Conservation (phyloP, 306 rosid genomes). For the Cotoneaster glaucophyllus region DNA sequence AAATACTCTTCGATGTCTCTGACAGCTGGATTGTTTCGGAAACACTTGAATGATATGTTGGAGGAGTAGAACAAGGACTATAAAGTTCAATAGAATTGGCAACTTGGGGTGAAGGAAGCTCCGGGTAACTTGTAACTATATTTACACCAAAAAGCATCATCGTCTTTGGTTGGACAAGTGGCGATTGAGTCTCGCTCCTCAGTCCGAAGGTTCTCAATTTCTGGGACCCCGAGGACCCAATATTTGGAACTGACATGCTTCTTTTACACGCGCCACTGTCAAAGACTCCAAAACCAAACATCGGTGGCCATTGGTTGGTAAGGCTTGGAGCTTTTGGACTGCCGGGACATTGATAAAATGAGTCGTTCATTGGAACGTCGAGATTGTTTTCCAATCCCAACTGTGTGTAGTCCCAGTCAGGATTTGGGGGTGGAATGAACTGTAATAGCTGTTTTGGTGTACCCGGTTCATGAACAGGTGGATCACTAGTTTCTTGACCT, state of each 20-base stretch:
- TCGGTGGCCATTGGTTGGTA: constrained; percentile 9
- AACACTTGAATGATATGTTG: constrained; percentile 37
- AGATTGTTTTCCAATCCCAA: constrained; percentile 22
- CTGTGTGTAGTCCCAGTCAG: constrained; percentile 1
- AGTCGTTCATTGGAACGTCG: constrained; percentile 16
- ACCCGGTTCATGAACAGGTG: constrained; percentile 12
- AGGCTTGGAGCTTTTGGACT: constrained; percentile 18
- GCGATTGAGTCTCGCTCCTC: constrained; percentile 33
- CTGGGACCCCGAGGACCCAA: constrained; percentile 32
- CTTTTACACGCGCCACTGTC: constrained; percentile 18
- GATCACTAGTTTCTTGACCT: constrained; percentile 45
- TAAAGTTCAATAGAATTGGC: constrained; percentile 24
- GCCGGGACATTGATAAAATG: constrained; percentile 14
- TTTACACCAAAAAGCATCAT: constrained; percentile 49
- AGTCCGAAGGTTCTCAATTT: constrained; percentile 23
- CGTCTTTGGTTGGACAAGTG: constrained; percentile 23
- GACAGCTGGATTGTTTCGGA: constrained; percentile 25
- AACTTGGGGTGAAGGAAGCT: constrained; percentile 74
- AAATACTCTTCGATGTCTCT: constrained; percentile 22
- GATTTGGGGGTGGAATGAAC: constrained; percentile 6
- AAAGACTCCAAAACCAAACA: background rate
- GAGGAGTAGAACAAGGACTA: constrained; percentile 34
- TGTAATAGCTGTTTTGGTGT: constrained; percentile 13
- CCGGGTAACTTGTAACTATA: constrained; percentile 30
- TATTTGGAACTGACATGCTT: constrained; percentile 29